Conservation (phyloP, 164 flowering plant species). For the Aristolochia fimbriata region DNA sequence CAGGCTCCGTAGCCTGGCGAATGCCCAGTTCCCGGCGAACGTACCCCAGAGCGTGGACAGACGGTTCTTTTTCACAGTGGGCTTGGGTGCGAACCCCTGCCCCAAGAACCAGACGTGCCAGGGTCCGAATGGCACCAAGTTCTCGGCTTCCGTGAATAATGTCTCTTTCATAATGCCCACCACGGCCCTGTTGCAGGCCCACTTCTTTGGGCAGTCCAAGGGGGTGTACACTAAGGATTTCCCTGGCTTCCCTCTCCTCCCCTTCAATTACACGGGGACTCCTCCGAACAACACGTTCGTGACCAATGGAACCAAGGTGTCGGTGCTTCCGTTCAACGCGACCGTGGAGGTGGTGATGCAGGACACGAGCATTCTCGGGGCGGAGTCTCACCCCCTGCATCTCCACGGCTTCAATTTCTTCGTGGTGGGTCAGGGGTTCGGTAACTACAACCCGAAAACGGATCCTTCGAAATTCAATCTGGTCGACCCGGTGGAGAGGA, state of each 20-base stretch:
- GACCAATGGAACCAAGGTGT: constrained; percentile 36
- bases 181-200: constrained; percentile 39
- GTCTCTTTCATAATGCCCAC: constrained; percentile 33
- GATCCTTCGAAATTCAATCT: constrained; percentile 45
- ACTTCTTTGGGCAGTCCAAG: constrained; percentile 25
- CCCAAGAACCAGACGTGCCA: constrained; percentile 45
- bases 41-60: constrained; percentile 37
- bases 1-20: constrained; percentile 29
- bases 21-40: constrained; percentile 26
- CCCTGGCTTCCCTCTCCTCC: constrained; percentile 24
- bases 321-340: constrained; percentile 39
- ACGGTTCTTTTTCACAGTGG: constrained; percentile 43
- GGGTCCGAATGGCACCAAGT: constrained; percentile 43
- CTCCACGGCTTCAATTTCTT: constrained; percentile 58
- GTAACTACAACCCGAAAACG: constrained; percentile 40
- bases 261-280: constrained; percentile 50
- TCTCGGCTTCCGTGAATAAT: constrained; percentile 51
- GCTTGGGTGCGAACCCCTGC: constrained; percentile 44
- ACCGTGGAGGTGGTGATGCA: constrained; percentile 59
- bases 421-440: constrained; percentile 57
- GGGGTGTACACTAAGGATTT: constrained; percentile 38
- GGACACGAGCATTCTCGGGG: constrained; percentile 50
- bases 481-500: constrained; percentile 51
- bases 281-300: constrained; percentile 46
- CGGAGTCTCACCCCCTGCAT: constrained; percentile 63